Conservation (phyloP, 2,329 filamentous ascomycete species). For the Mycosphaerella arachidis region DNA sequence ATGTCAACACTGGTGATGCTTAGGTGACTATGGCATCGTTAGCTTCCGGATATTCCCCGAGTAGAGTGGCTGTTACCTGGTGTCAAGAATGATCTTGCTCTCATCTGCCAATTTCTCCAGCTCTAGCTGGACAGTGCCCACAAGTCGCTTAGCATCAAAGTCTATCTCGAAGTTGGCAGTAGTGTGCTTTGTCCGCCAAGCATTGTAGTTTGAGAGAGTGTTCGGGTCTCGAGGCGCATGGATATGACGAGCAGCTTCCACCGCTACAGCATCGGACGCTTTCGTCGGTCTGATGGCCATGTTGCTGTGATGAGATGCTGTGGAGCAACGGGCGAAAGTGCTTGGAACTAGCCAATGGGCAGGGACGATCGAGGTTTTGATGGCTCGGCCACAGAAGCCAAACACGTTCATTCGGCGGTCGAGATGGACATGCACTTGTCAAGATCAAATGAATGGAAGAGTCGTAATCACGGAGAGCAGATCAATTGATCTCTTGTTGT, state of each 20-base stretch:
- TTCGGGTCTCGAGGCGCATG: conserved; percentile 62
- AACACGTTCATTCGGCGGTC: conserved; percentile 13
- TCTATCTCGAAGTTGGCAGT: conserved; percentile 76
- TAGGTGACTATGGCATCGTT: conserved; percentile 52
- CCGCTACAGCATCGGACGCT: conserved; percentile 22
- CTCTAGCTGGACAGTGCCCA: conserved; percentile 70
- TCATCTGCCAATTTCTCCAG: conserved; percentile 73
- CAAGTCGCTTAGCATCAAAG: conserved; percentile 72
- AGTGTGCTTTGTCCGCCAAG: conserved; percentile 80
- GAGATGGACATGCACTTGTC: background rate
- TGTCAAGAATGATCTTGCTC: conserved; percentile 77
- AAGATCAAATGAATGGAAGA: background rate
- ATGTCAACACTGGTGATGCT: conserved; percentile 68
- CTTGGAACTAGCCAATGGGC: background rate
- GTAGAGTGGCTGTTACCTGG: conserved; percentile 45
- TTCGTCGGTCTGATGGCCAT: conserved; percentile 26
- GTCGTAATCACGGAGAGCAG: too few relatives aligned
- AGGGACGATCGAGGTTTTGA: background rate
- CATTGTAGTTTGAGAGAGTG: conserved; percentile 86
- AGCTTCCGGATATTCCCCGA: background rate
- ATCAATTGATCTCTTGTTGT: too few relatives aligned
- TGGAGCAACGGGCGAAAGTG: conserved; percentile 1
- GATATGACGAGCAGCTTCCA: conserved; percentile 30
- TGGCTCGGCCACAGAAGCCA: conserved; percentile 7
- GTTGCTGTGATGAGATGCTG: background rate